Evolutionary conservation across 164 flowering plant genomes (phyloP).

Genomic region (Vitis rupestris): DNA sequence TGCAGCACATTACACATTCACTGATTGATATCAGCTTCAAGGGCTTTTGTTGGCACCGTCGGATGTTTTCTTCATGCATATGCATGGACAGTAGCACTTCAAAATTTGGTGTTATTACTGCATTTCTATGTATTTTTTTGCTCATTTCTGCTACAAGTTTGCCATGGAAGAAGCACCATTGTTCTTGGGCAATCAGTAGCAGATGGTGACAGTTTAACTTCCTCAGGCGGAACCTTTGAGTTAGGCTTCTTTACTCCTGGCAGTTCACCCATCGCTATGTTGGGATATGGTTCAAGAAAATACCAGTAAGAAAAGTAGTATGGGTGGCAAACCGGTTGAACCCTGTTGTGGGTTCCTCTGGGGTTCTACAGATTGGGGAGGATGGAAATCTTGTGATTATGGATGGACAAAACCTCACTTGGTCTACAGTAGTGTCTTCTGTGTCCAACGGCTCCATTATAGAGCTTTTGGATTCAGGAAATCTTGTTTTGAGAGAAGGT

Average conservation of each 20-base stretch:
- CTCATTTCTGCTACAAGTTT: not conserved
- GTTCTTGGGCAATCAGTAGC: not conserved
- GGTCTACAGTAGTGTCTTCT: not conserved
- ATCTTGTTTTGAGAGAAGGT: constrained; percentile 13
- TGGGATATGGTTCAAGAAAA: constrained; percentile 5
- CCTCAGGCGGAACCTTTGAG: not conserved
- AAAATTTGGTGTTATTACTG: not conserved
- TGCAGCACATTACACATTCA: no score
- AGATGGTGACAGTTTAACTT: constrained; percentile 1
- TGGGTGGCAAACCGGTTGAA: not conserved
- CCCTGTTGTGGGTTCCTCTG: not conserved
- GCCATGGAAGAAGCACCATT: not conserved
- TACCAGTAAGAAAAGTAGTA: no score
- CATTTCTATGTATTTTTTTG: not conserved
- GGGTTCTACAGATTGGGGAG: not conserved
- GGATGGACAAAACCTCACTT: not conserved
- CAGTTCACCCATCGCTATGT: not conserved
- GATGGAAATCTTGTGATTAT: not conserved
- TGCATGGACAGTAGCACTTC: not conserved
- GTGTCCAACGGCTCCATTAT: not conserved
- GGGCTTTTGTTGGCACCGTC: no score
- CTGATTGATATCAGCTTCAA: no score
- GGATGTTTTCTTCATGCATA: no score
- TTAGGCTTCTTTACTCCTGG: constrained; percentile 3
- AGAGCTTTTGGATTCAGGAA: constrained; percentile 14